Evolutionary conservation across 495 filamentous ascomycete genomes (phyloP).

Genomic region (Tuber borchii): DNA sequence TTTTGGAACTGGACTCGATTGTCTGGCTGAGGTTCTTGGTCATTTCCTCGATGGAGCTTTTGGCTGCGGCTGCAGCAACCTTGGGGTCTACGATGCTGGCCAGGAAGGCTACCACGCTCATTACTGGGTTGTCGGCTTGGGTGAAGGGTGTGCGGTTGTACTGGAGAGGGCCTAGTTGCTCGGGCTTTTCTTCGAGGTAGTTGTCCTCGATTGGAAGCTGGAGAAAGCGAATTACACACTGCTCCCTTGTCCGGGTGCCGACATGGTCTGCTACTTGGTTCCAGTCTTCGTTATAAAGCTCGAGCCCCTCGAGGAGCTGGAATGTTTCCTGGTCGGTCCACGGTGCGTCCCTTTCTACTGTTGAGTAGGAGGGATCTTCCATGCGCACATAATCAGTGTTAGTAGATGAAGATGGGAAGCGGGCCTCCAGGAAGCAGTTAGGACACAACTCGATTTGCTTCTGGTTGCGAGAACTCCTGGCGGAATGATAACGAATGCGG

Average conservation of each 20-base stretch:
- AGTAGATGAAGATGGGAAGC: conserved; percentile 66
- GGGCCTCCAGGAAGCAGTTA: conserved; percentile 74
- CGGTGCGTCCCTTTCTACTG: conserved; percentile 69
- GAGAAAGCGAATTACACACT: conserved; percentile 93
- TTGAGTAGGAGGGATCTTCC: conserved; percentile 72
- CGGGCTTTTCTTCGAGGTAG: conserved; percentile 69
- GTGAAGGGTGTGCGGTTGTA: conserved; percentile 74
- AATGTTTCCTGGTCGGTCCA: conserved; percentile 89
- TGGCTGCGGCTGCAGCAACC: conserved; percentile 81
- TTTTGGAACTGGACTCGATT: conserved; percentile 53
- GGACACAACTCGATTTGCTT: conserved; percentile 60
- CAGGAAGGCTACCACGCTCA: conserved; percentile 89
- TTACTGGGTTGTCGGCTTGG: conserved; percentile 85
- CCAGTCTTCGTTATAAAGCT: conserved; percentile 93
- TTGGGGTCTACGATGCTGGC: conserved; percentile 80
- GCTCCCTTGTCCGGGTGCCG: conserved; percentile 81
- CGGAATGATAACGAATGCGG: conserved; percentile 79
- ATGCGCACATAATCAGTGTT: conserved; percentile 67
- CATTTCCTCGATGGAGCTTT: conserved; percentile 76
- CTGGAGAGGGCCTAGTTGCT: conserved; percentile 53
- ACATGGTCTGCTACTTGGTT: conserved; percentile 85
- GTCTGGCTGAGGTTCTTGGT: conserved; percentile 64
- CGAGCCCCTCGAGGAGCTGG: conserved; percentile 77
- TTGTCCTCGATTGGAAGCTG: conserved; percentile 86
- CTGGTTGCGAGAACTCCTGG: conserved; percentile 52